phyloP scores from a whole-genome alignment of 1,284 basidiomycete genomes.

The Ustilago sp. region DNA sequence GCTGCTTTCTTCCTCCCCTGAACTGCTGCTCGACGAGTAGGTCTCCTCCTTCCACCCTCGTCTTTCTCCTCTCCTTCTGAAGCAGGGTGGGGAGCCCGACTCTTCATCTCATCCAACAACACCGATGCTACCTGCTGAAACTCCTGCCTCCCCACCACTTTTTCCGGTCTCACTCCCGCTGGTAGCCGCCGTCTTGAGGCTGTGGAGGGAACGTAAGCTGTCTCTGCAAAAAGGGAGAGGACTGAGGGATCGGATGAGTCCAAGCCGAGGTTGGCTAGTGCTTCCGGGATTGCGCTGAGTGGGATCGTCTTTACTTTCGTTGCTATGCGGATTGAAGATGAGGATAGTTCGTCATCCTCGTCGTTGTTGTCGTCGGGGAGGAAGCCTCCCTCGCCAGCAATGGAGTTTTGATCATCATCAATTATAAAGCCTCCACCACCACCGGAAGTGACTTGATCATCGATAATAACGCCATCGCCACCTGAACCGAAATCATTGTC shows the following conservation, averaged over 20 bases:
- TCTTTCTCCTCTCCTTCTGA: conserved; percentile 8
- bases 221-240: conserved; percentile 46
- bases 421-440: conserved; percentile 36
- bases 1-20: conserved; percentile 31
- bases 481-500: neutral
- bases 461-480: conserved; percentile 42
- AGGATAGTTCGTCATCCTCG: neutral
- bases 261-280: conserved; percentile 50
- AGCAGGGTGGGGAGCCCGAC: neutral
- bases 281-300: conserved; percentile 49
- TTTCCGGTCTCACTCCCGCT: conserved; percentile 30
- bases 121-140: conserved; percentile 51
- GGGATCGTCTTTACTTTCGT: conserved; percentile 37
- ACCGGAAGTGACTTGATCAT: conserved; percentile 10
- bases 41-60: conserved; percentile 19
- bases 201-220: conserved; percentile 35
- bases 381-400: neutral
- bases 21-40: conserved; percentile 31
- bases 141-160: conserved; percentile 51
- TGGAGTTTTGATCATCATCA: conserved; percentile 1
- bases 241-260: conserved; percentile 41
- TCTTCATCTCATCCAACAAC: conserved; percentile 28
- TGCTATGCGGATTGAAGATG: conserved; percentile 1
- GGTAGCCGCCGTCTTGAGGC: conserved; percentile 20
- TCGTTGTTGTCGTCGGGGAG: neutral